Percentiles rank a stretch among this genome's conserved stretches.
These are phyloP conservation scores for Claviceps sorghi DNA, from an alignment of 2,329 filamentous ascomycete species.

Conservation along the genomic window DNA sequence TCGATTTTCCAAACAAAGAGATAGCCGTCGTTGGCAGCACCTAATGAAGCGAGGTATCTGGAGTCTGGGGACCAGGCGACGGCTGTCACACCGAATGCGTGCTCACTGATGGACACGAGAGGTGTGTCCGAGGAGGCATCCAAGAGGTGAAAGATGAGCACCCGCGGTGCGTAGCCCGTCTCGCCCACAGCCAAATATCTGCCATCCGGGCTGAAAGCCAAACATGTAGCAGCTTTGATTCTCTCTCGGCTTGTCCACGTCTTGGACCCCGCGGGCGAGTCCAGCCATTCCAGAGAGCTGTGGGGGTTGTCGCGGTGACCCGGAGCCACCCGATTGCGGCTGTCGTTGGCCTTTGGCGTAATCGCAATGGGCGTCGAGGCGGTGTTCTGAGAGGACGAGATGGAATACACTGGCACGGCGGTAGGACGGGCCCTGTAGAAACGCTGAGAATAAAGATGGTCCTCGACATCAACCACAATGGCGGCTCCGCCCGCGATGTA, in stretches of 20 bases:
- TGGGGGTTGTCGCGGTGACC: constrained; percentile 34
- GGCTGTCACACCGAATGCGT: constrained; percentile 75
- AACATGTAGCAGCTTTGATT: constrained; percentile 85
- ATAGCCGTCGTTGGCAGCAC: constrained; percentile 82
- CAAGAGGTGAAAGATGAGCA: constrained; percentile 76
- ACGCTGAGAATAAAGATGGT: constrained; percentile 55
- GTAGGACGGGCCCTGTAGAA: constrained; percentile 82
- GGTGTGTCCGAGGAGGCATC: constrained; percentile 70
- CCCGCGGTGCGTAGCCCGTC: constrained; percentile 83
- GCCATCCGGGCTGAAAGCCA: constrained; percentile 77
- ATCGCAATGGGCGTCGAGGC: constrained; percentile 32
- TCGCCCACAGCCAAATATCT: constrained; percentile 84
- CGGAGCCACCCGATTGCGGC: constrained; percentile 39
- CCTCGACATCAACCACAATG: constrained; percentile 71
- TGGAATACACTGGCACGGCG: constrained; percentile 50
- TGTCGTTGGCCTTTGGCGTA: constrained; percentile 50
- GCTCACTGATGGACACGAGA: constrained; percentile 73
- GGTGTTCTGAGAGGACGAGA: constrained; percentile 36
- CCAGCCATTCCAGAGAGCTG: constrained; percentile 37
- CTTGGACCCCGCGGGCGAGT: constrained; percentile 46
- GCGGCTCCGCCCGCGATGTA: constrained; percentile 88
- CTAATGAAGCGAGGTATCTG: constrained; percentile 74
- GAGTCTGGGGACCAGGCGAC: constrained; percentile 84
- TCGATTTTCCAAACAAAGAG: constrained; percentile 85
- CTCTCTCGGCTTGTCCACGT: constrained; percentile 82